phyloP scores from a whole-genome alignment of 2,329 filamentous ascomycete genomes.

The Talaromyces rugulosus region DNA sequence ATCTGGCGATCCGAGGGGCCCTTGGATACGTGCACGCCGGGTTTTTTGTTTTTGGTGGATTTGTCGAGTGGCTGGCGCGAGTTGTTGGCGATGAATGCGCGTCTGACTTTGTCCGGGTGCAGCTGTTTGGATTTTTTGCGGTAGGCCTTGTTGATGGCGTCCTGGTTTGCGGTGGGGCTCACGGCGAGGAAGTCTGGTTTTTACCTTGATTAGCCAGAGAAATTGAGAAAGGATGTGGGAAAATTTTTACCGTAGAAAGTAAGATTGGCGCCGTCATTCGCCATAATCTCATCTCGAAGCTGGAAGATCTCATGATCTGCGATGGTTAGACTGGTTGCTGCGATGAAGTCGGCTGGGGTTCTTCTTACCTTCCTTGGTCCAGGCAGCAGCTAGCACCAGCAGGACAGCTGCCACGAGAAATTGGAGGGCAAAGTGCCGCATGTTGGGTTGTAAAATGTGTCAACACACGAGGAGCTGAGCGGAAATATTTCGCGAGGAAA shows the following conservation, averaged over 20 bases:
- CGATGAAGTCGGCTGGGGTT: background rate
- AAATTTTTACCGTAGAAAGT: slow-evolving; percentile 72
- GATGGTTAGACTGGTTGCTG: background rate
- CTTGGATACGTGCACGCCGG: slow-evolving; percentile 64
- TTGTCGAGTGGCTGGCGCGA: slow-evolving; percentile 48
- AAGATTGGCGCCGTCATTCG: slow-evolving; percentile 69
- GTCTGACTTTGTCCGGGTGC: slow-evolving; percentile 94
- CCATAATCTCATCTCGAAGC: slow-evolving; percentile 77
- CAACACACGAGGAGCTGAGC: background rate
- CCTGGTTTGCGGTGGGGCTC: slow-evolving; percentile 65
- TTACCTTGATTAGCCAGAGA: background rate
- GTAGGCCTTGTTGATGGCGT: slow-evolving; percentile 92
- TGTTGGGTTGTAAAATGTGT: slow-evolving; percentile 40
- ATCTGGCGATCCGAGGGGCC: slow-evolving; percentile 70
- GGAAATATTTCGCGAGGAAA: background rate
- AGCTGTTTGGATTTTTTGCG: slow-evolving; percentile 77
- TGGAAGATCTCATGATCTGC: slow-evolving; percentile 97
- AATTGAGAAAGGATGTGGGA: background rate
- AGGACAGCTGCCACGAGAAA: slow-evolving; percentile 66
- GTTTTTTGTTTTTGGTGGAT: slow-evolving; percentile 53
- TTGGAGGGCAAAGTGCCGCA: slow-evolving; percentile 64
- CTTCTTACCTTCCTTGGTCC: slow-evolving; percentile 76
- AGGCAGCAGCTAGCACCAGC: slow-evolving; percentile 66
- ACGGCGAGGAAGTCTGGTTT: slow-evolving; percentile 74
- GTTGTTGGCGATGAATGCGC: slow-evolving; percentile 70